phyloP scores from a whole-genome alignment of 1,284 basidiomycete genomes.

The Pseudozyma sp. region DNA sequence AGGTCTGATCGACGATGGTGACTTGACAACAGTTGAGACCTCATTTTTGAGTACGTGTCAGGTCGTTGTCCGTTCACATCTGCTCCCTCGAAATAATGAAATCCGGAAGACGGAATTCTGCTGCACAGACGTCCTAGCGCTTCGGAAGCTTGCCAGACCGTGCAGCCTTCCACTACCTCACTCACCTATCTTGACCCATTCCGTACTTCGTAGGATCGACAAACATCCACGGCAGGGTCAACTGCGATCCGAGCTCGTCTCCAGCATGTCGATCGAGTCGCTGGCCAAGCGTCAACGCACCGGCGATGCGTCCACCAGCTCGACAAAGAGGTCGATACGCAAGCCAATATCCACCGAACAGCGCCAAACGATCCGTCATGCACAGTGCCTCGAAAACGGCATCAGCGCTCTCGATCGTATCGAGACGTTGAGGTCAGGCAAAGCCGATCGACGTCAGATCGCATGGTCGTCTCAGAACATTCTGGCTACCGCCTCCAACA shows the following conservation, averaged over 20 bases:
- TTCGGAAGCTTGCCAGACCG: no score
- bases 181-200: no score
- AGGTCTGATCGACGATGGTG: no score
- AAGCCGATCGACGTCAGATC: slow-evolving; percentile 18
- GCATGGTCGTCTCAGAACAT: slow-evolving; percentile 45
- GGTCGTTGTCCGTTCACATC: no score
- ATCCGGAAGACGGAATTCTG: no score
- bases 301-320: slow-evolving; percentile 2
- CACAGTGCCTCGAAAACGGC: slow-evolving; percentile 28
- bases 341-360: slow-evolving; percentile 16
- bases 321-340: slow-evolving; percentile 2
- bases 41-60: no score
- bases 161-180: no score
- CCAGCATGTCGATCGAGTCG: slow-evolving; percentile 29
- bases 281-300: slow-evolving; percentile 30
- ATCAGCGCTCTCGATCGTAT: slow-evolving; percentile 22
- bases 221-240: no score
- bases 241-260: background rate
- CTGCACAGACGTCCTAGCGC: no score
- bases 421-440: slow-evolving; percentile 6
- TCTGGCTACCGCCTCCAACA: slow-evolving; percentile 34
- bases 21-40: no score
- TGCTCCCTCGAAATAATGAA: no score
- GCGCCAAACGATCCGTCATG: slow-evolving; percentile 23
- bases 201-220: background rate